Base-by-base conservation (phyloP, 768 basidiomycete genomes). In the Pilatotrama ljubarskyi region DNA sequence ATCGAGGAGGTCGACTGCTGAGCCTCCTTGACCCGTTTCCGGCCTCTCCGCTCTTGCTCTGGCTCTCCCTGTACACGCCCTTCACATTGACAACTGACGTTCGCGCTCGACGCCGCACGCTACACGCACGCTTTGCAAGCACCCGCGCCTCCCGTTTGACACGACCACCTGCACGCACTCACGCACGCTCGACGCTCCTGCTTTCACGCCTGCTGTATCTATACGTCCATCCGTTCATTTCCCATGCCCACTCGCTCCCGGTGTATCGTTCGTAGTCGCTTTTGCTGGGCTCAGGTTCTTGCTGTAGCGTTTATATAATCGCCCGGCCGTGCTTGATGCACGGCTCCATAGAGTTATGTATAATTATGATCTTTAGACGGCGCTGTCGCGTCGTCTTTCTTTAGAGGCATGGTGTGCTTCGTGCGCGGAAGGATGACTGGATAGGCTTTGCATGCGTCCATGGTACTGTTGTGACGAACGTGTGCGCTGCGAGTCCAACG, bases 1-100 rank as follows among this genome's bases (percentile, higher is more conserved):
- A 64, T 63, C 36, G 58, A 51, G 25, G 64, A 64, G 41, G 64
- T 63, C 48, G 61, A 64, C 62, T 66, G 66, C 66, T 63, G 51
- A 55, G 43, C 24, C 24, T 41, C 29, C 8, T 17, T 14, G 8
- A 17, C 36, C 35, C 15, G 36, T n/a, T 10, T 46, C 24, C 35
- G n/a, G 15, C 26, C 48, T 38, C n/a, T n/a, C n/a, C n/a, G n/a
- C n/a, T 40, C 20, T 13, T 2, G 2, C 13, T 20, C 5, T 5
- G 9, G 36, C 11, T 37, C 25, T 25, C 43, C 29, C 20, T 22
- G n/a, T 50, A 17, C 37, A 13, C 26, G 17, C 37, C 47, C 58
- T 41, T 18, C 5, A 22, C 35, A 4, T 32, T 18, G 44, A 35
- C 18, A 25, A 4, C 24, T 18, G 44, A 35, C 18, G 36, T 54